Evolutionary conservation across 768 basidiomycete genomes (phyloP), one percentile per base, ranked within the genome.

Genomic region (Fistulinella prunicolor): DNA sequence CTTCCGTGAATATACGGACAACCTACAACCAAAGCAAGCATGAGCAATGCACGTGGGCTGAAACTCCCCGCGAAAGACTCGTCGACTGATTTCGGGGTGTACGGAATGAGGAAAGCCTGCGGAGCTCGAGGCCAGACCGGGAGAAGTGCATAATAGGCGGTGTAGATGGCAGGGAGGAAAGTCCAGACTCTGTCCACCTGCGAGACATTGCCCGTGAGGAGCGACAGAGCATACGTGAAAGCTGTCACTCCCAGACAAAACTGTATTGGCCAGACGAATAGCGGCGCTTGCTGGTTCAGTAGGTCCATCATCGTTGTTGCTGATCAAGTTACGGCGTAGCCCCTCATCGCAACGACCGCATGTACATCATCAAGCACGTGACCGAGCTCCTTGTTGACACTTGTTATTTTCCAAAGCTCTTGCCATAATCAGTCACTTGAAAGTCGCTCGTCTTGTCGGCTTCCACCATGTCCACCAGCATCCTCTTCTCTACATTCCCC

Each of bases 121-220:
- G 69, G 56, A 9, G 53, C 55, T 12, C 44, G 65, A 14, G 76
- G 75, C 69, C 77, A 72, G 7, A 86, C 67, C 1, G 90, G 93
- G 3, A 87, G 66, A 23, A 96, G 71, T 1, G 93, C 86, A 62
- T 82, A 92, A 62, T 90, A 90, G 1, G 83, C 81, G 1, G 85
- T 81, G 67, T 94, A 95, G 17, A 94, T 74, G 7, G 85, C 76
- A 0, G 94, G 94, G 29, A 89, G 58, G 65, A 93, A 81, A 0
- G 88, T 81, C 83, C 83, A 85, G 22, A 92, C 61, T 23, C 89
- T 81, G 70, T 97, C 92, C 21, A 94, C 91, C 62, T 93, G 89
- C 1, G 86, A 89, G 40, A 88, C 85, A 57, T 94, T 94, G 35
- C 78, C 76, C 0, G 88, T 91, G 30, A 87, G 38, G 20, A 90